Conservation (phyloP, 345 rosid species). For the Lagerstroemia speciosa region DNA sequence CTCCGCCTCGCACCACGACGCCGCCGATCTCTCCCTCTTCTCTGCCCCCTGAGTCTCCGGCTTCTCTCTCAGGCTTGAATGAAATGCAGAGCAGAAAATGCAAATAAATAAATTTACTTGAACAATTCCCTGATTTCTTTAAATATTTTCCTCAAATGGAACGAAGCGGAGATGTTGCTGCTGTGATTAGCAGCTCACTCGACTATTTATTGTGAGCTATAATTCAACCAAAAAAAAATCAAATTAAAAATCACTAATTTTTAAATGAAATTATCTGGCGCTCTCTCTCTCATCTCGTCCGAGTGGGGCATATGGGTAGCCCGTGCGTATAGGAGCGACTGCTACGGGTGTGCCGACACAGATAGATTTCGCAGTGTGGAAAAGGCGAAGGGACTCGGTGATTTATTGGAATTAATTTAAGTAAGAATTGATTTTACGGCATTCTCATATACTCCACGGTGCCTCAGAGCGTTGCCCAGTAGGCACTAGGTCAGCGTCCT, state of each 20-base stretch:
- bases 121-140: background rate
- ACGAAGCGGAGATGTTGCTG: background rate
- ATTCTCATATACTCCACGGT: too few species aligned
- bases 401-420: background rate
- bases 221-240: background rate
- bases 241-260: background rate
- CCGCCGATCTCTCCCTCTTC: background rate
- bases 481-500: too few species aligned
- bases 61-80: background rate
- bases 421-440: too few species aligned
- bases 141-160: background rate
- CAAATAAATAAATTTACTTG: background rate
- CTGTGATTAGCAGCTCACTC: background rate
- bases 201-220: background rate
- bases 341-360: constrained; percentile 2
- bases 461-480: too few species aligned
- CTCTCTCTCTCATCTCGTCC: background rate
- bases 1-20: background rate
- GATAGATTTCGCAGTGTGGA: background rate
- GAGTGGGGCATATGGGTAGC: background rate
- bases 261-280: background rate
- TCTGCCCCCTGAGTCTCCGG: background rate
- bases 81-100: background rate
- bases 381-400: too few species aligned
- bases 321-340: background rate